Evolutionary conservation across 352 stramenopile genomes (phyloP), one percentile per base, ranked within the genome.

Genomic region (Phytopythium kandeliae): DNA sequence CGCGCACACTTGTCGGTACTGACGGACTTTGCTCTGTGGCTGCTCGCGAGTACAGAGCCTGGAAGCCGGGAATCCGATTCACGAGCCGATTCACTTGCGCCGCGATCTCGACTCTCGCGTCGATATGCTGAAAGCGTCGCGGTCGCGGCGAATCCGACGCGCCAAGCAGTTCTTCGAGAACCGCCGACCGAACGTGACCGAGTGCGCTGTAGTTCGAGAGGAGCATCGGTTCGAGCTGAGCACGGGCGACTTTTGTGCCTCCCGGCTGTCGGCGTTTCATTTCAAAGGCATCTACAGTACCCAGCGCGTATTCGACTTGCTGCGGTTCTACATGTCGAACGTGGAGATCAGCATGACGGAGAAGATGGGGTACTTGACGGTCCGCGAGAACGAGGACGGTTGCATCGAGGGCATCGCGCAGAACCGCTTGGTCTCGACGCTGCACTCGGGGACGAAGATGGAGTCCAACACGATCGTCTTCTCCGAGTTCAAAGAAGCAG

Each of bases 311-410:
- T 83, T 78, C 42, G 62, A 81, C 15, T 55, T 76, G 4, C 38
- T 79, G 22, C 54, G 63, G 21, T 86, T 68, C 41, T 83, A 78
- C 54, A 68, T 75, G 17, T 60, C 44, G 35, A 85, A 83, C 55
- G 61, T 86, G 22, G 74, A 86, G 57, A 81, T 86, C 57, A 84
- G 59, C 30, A 70, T 82, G 51, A 75, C 74, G 8, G 71, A 86
- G 52, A 66, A 65, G n/a, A 62, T 78, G n/a, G 71, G 69, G 30
- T 60, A 78, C 46, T 67, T 78, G 31, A 83, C 67, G 11, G 67
- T 79, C 30, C 69, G 71, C 16, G 71, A 83, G 51, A 67, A 79
- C 56, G 65, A 80, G 36, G 69, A 74, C 45, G 56, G 43, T 28
- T 54, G 43, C 17, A 48, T 69, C 47, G 52, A 60, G 24, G 66